These are phyloP conservation scores for Trypanosoma cruzi DNA, from an alignment of 208 protist species.

Conservation along the genomic window DNA sequence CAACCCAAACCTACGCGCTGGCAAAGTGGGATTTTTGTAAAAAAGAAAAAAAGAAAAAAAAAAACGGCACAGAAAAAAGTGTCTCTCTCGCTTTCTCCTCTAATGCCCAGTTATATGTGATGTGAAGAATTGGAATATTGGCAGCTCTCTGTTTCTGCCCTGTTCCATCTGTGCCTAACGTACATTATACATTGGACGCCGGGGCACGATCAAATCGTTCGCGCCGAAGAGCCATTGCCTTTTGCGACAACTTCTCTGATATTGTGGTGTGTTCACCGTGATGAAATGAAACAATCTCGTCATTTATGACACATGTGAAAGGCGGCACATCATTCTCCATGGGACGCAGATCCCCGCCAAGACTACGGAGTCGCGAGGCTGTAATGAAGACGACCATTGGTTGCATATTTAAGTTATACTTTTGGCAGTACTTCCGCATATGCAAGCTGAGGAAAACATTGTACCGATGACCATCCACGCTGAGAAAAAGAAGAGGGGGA, in stretches of 20 bases:
- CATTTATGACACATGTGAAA: conserved; percentile 43
- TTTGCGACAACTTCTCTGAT: conserved; percentile 25
- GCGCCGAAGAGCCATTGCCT: background rate
- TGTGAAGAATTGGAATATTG: background rate
- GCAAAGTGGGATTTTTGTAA: too few relatives aligned
- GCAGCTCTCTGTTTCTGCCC: conserved; percentile 3
- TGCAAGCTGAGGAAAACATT: conserved; percentile 31
- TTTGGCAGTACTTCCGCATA: conserved; percentile 60
- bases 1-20: background rate
- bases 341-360: conserved; percentile 27
- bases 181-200: background rate
- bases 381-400: conserved; percentile 44
- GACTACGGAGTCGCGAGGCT: conserved; percentile 19
- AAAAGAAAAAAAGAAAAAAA: background rate
- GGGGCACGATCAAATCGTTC: conserved; percentile 20
- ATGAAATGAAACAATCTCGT: conserved; percentile 56
- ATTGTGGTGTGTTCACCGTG: conserved; percentile 66
- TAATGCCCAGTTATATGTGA: background rate
- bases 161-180: background rate
- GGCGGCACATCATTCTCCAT: conserved; percentile 26
- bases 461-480: conserved; percentile 43
- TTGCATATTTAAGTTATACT: conserved; percentile 32
- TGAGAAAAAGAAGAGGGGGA: conserved; percentile 29
- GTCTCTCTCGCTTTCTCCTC: too few relatives aligned
- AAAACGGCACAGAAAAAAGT: too few relatives aligned